Percentiles rank a stretch among this genome's conserved stretches.
phyloP scores from a whole-genome alignment of 331 rosid genomes.

The Quercus tomentella region DNA sequence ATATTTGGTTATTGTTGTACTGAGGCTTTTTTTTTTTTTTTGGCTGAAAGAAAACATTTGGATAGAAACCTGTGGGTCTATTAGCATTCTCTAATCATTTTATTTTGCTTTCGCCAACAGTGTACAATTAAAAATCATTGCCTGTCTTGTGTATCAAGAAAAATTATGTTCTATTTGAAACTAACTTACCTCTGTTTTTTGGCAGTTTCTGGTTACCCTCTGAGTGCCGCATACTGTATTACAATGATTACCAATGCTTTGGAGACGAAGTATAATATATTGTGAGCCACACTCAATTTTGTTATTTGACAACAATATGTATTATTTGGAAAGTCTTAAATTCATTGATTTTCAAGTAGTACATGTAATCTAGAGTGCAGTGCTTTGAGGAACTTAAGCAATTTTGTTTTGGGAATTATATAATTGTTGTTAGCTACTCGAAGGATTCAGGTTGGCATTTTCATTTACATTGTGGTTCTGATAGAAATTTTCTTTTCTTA shows the following conservation, averaged over 20 bases:
- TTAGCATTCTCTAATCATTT: background rate
- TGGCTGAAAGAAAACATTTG: too few species aligned
- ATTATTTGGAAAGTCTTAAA: background rate
- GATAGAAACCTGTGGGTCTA: too few species aligned
- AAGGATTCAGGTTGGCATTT: background rate
- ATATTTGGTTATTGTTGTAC: too few species aligned
- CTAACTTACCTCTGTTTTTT: slow-evolving; percentile 10
- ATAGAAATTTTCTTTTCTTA: too few species aligned
- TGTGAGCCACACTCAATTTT: slow-evolving; percentile 31
- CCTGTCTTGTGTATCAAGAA: too few species aligned
- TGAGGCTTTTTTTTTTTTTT: too few species aligned
- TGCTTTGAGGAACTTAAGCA: background rate
- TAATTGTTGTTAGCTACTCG: too few species aligned
- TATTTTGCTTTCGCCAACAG: background rate
- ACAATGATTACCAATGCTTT: slow-evolving; percentile 57
- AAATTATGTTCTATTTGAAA: background rate
- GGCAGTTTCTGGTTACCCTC: slow-evolving; percentile 76
- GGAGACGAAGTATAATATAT: slow-evolving; percentile 57
- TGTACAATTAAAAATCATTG: too few species aligned
- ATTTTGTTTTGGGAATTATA: too few species aligned
- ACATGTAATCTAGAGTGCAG: background rate
- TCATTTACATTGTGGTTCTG: background rate
- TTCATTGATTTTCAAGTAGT: background rate
- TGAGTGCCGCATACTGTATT: slow-evolving; percentile 81
- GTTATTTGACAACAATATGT: background rate